Percentiles rank a stretch among this genome's conserved stretches.
phyloP scores from a whole-genome alignment of 2,329 filamentous ascomycete genomes.

The Thielaviopsis euricoi region DNA sequence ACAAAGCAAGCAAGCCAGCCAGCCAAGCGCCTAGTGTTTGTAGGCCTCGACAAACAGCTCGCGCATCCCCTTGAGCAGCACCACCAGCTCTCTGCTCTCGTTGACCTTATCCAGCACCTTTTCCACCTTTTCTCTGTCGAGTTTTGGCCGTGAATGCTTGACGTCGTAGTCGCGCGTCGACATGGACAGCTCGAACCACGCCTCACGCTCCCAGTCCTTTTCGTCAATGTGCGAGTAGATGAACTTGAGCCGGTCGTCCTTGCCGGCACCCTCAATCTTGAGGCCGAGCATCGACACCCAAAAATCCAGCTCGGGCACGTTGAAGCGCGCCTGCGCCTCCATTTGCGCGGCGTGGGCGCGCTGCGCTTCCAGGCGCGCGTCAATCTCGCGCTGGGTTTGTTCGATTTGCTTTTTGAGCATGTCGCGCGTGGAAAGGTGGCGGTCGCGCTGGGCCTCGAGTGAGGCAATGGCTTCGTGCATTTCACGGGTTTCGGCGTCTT shows the following conservation, averaged over 20 bases:
- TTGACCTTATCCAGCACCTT: conserved; percentile 64
- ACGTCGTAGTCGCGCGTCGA: conserved; percentile 73
- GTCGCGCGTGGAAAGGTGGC: conserved; percentile 40
- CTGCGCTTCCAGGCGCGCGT: conserved; percentile 53
- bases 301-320: conserved; percentile 85
- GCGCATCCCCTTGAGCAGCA: conserved; percentile 67
- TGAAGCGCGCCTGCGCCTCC: conserved; percentile 72
- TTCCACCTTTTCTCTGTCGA: conserved; percentile 64
- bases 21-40: conserved; percentile 22
- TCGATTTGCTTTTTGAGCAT: conserved; percentile 43
- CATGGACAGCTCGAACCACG: conserved; percentile 83
- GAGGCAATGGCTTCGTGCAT: conserved; percentile 48
- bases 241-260: conserved; percentile 75
- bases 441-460: conserved; percentile 43
- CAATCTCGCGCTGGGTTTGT: conserved; percentile 53
- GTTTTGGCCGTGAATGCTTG: conserved; percentile 61
- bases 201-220: conserved; percentile 73
- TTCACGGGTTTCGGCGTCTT: conserved; percentile 59
- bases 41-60: conserved; percentile 57
- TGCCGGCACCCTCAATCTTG: conserved; percentile 74
- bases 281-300: conserved; percentile 87
- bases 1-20: too few relatives aligned
- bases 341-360: conserved; percentile 55
- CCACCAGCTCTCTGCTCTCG: conserved; percentile 56
- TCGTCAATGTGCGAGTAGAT: conserved; percentile 78